Percentiles rank a stretch among this genome's conserved stretches.
These are phyloP conservation scores for Usnea hakonensis DNA, from an alignment of 495 filamentous ascomycete genomes.

Conservation along the genomic window DNA sequence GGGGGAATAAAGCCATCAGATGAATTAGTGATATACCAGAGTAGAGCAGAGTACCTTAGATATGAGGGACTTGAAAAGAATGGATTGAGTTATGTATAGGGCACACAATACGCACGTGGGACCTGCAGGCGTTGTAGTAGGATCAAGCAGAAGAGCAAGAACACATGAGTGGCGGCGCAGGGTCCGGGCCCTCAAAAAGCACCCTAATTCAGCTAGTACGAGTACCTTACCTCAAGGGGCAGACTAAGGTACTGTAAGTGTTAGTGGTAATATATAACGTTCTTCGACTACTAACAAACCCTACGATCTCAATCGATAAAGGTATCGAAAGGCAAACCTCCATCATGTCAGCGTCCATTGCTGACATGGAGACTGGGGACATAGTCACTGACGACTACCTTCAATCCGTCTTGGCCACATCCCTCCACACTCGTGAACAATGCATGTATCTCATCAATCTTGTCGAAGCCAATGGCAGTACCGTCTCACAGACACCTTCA, in stretches of 20 bases:
- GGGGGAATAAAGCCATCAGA: neutral
- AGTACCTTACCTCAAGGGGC: too few species aligned
- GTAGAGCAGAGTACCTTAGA: too few species aligned
- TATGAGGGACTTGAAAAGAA: neutral
- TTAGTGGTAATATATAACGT: too few species aligned
- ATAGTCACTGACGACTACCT: conserved; percentile 66
- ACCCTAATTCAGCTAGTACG: too few species aligned
- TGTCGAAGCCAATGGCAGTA: conserved; percentile 41
- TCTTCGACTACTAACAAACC: too few species aligned
- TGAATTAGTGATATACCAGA: neutral
- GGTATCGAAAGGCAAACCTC: neutral
- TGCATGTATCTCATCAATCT: conserved; percentile 63
- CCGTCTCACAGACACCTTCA: conserved; percentile 31
- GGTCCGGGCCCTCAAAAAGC: neutral
- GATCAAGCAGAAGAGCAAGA: neutral
- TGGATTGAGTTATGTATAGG: neutral
- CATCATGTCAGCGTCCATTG: conserved; percentile 13
- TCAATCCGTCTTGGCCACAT: conserved; percentile 61
- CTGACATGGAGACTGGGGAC: conserved; percentile 45
- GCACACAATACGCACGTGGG: neutral
- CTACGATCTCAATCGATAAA: neutral
- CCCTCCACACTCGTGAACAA: conserved; percentile 60
- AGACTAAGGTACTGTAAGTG: too few species aligned
- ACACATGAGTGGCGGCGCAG: neutral
- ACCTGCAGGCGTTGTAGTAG: neutral